phyloP scores from a whole-genome alignment of 768 basidiomycete species.

The Russula ochroleuca region DNA sequence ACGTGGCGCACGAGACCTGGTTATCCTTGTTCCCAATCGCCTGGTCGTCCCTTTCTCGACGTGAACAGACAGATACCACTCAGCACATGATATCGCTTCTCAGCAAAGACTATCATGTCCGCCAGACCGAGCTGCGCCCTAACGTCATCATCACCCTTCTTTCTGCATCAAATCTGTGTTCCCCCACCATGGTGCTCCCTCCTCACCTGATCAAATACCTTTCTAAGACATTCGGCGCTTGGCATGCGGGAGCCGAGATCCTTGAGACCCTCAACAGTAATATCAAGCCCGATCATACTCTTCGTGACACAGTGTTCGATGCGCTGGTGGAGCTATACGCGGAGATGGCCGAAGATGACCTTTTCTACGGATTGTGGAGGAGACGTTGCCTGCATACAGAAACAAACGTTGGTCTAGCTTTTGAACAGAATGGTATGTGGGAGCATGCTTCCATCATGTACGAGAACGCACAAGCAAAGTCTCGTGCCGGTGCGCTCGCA shows the following conservation, averaged over 20 bases:
- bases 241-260: constrained; percentile 87
- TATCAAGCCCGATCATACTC: constrained; percentile 72
- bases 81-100: constrained; percentile 86
- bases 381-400: constrained; percentile 84
- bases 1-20: constrained; percentile 81
- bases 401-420: constrained; percentile 82
- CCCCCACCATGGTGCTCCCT: constrained; percentile 82
- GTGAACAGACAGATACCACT: constrained; percentile 85
- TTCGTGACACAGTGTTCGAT: constrained; percentile 82
- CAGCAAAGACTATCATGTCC: constrained; percentile 89
- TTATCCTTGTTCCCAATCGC: constrained; percentile 77
- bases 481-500: constrained; percentile 73
- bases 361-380: constrained; percentile 96
- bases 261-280: constrained; percentile 73
- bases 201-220: constrained; percentile 95
- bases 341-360: constrained; percentile 92
- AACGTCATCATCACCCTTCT: constrained; percentile 92
- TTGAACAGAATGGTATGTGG: constrained; percentile 98
- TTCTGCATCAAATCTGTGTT: constrained; percentile 77
- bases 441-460: constrained; percentile 84
- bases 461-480: constrained; percentile 84
- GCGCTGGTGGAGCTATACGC: constrained; percentile 94
- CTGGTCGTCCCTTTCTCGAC: constrained; percentile 80
- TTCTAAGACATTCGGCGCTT: constrained; percentile 93
- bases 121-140: constrained; percentile 82